Percentiles rank a stretch among this genome's conserved stretches.
Evolutionary conservation across 768 basidiomycete genomes (phyloP).

Genomic region (Macrolepiota dolichaula): DNA sequence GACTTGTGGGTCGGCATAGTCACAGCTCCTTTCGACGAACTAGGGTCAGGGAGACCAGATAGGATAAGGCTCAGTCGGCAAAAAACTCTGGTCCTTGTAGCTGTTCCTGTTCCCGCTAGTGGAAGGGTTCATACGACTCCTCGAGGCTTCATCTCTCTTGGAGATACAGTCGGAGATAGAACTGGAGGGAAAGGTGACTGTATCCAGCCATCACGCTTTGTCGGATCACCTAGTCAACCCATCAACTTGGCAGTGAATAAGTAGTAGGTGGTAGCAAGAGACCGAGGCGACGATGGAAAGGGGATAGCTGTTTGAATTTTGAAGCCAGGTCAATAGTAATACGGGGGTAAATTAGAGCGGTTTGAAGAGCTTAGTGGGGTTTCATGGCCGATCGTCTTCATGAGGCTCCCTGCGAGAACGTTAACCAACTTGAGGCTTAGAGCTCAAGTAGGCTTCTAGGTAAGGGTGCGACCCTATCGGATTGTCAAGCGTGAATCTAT

Average conservation of each 20-base stretch:
- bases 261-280: not conserved
- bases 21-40: not conserved
- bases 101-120: not conserved
- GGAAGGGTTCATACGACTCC: not conserved
- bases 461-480: not conserved
- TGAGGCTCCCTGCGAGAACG: constrained; percentile 4
- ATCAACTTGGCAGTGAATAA: not conserved
- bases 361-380: constrained; percentile 7
- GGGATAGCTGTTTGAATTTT: not conserved
- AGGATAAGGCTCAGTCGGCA: not conserved
- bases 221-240: constrained; percentile 3
- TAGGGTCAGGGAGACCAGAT: not conserved
- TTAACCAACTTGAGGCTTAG: constrained; percentile 5
- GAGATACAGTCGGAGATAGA: constrained; percentile 9
- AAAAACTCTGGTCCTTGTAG: not conserved
- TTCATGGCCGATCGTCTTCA: constrained; percentile 1
- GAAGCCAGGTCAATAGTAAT: no score
- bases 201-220: not conserved
- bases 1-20: not conserved
- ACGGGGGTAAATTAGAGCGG: not conserved
- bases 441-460: constrained; percentile 5
- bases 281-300: constrained; percentile 8
- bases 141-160: not conserved
- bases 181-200: not conserved
- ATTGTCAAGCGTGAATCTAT: constrained; percentile 2